Percentiles rank a stretch among this genome's conserved stretches.
These are phyloP conservation scores for Sporothrix sp. DNA, from an alignment of 2,329 filamentous ascomycete genomes.

Conservation along the genomic window DNA sequence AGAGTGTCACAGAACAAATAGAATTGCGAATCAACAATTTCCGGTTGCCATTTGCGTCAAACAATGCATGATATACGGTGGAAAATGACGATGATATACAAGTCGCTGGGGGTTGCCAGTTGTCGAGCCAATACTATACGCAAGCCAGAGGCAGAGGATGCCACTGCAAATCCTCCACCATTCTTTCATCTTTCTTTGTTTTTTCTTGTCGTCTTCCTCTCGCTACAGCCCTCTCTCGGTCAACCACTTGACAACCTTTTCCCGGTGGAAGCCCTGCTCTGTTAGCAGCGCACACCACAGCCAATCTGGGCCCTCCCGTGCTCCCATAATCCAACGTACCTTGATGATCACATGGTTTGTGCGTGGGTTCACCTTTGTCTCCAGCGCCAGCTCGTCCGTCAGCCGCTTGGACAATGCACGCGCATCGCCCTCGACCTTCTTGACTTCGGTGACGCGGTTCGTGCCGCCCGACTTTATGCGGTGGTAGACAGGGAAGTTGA, in stretches of 20 bases:
- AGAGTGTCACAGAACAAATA: too few species aligned
- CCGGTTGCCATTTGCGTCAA: too few species aligned
- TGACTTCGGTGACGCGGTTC: conserved; percentile 61
- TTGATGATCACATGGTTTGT: conserved; percentile 69
- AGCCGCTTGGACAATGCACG: conserved; percentile 55
- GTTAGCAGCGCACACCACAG: not conserved
- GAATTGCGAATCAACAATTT: too few species aligned
- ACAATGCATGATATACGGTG: too few species aligned
- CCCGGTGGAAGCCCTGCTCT: conserved; percentile 13
- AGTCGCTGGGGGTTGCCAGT: too few species aligned
- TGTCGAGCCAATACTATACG: not conserved
- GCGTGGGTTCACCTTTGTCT: conserved; percentile 43
- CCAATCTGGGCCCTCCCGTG: too few species aligned
- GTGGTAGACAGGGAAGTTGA: conserved; percentile 69
- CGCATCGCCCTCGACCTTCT: conserved; percentile 69
- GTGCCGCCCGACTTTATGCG: conserved; percentile 66
- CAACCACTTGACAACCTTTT: conserved; percentile 16
- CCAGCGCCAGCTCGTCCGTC: conserved; percentile 45
- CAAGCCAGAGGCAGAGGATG: not conserved
- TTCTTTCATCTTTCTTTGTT: not conserved
- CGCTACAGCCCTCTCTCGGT: conserved; percentile 16
- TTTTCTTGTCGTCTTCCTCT: not conserved
- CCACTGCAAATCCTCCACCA: not conserved
- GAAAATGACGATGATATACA: not conserved
- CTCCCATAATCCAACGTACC: conserved; percentile 31